Evolutionary conservation across 768 basidiomycete species (phyloP), one percentile per base, ranked within the genome.

Genomic region (Phlebiopsis flavidoalba): DNA sequence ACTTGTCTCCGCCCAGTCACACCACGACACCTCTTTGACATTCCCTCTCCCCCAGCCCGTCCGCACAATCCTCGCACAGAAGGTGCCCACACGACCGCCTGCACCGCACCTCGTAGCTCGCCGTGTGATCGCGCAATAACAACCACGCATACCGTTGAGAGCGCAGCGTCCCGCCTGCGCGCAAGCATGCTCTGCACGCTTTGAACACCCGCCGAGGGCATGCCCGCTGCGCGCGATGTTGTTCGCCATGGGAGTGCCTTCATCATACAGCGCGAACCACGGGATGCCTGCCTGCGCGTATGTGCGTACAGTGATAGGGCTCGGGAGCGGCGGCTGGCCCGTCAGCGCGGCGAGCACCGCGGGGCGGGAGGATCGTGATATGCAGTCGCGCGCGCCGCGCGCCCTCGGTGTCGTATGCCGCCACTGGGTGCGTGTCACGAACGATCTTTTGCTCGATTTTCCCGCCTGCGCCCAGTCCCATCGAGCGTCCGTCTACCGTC

Each of bases 361-460:
- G 4, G 57, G 63, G 62, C n/a, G 63, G 60, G 53, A 64, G 56
- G 49, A 67, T 60, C 19, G 54, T 60, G 53, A 65, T 43, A 60
- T 67, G 64, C n/a, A 65, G 33, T 2, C 66, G 64, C 12, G 50
- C 31, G 0, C 50, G 31, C 26, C 26, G 26, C 7, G 7, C 36
- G 60, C 11, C 45, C 31, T 19, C 31, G 3, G 17, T 15, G 52
- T 53, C 36, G 52, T 53, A 53, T 36, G 52, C 33, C 14, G 52
- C 33, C 11, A 33, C 19, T 10, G 52, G 17, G 2, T 33, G 14
- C 12, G 31, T 8, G 21, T 35, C 52, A 33, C 33, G 52, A 11
- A 53, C 11, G 31, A 53, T 53, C 21, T 36, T 53, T 19, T 36
- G 52, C 52, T 31, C 12, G 33, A 53, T 53, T n/a, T 53, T 53